A percentile compares a stretch with the other conserved stretches of the same genome.
These are phyloP conservation scores for Fusarium torreyae DNA, from an alignment of 2,329 filamentous ascomycete genomes.

Conservation along the genomic window DNA sequence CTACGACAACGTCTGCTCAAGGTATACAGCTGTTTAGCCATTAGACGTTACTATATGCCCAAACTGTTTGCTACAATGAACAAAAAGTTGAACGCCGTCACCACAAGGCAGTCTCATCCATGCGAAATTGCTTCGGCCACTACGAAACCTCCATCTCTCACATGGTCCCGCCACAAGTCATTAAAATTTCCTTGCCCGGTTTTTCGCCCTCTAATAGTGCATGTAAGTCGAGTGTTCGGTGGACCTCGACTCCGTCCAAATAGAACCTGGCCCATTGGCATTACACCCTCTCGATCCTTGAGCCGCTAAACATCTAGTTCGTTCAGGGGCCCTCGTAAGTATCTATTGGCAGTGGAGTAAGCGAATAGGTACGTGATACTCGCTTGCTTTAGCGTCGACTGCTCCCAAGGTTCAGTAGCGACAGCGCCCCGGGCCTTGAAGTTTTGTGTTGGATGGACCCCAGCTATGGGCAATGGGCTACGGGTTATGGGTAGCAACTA, in stretches of 20 bases:
- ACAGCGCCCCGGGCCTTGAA: conserved; percentile 41
- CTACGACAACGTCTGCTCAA: not conserved
- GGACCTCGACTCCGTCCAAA: conserved; percentile 36
- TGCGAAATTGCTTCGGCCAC: conserved; percentile 8
- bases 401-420: conserved; percentile 32
- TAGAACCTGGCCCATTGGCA: conserved; percentile 48
- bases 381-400: conserved; percentile 44
- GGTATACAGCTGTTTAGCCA: not conserved
- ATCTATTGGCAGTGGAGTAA: conserved; percentile 35
- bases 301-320: conserved; percentile 43
- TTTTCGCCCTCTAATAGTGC: conserved; percentile 37
- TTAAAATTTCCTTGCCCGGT: conserved; percentile 42
- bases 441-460: conserved; percentile 43
- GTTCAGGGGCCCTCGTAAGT: conserved; percentile 36
- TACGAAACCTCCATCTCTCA: conserved; percentile 29
- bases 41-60: not conserved
- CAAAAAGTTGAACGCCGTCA: not conserved
- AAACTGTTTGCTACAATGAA: not conserved
- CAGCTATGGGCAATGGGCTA: conserved; percentile 12
- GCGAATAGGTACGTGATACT: conserved; percentile 44
- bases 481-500: conserved; percentile 18
- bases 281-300: conserved; percentile 47
- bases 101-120: not conserved
- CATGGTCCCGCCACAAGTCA: conserved; percentile 29
- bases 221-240: conserved; percentile 41